phyloP scores from a whole-genome alignment of 768 basidiomycete genomes.

The Tylopilus intermedius region DNA sequence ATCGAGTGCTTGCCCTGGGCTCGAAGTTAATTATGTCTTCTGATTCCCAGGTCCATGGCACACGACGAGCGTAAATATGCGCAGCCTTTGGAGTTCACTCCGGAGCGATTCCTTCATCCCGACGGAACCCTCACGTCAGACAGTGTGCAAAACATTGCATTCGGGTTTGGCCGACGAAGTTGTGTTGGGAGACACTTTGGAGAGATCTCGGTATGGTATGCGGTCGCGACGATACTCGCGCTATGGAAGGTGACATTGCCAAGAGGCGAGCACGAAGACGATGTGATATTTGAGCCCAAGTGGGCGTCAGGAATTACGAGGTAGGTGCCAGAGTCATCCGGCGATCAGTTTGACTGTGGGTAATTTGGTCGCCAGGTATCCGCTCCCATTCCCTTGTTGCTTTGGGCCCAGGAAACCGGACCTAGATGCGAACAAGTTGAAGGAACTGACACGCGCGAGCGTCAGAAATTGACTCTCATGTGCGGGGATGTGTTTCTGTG shows the following conservation, averaged over 20 bases:
- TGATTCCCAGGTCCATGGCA: slow-evolving; percentile 10
- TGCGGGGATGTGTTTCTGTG: neutral
- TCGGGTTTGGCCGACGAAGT: slow-evolving; percentile 20
- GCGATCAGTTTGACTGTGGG: neutral
- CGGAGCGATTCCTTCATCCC: slow-evolving; percentile 30
- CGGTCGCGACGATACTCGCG: slow-evolving; percentile 14
- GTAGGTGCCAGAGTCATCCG: slow-evolving; percentile 3
- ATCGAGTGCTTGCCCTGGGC: neutral
- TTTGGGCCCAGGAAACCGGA: slow-evolving; percentile 14
- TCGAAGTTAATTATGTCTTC: neutral
- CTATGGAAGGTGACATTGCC: slow-evolving; percentile 12
- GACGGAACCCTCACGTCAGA: slow-evolving; percentile 15
- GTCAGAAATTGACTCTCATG: neutral
- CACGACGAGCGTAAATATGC: slow-evolving; percentile 30
- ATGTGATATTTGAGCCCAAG: slow-evolving; percentile 7
- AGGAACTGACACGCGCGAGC: slow-evolving; percentile 4
- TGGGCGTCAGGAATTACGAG: slow-evolving; percentile 13
- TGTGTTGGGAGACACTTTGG: slow-evolving; percentile 20
- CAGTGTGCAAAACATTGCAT: slow-evolving; percentile 12
- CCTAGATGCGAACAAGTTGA: slow-evolving; percentile 6
- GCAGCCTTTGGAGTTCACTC: slow-evolving; percentile 33
- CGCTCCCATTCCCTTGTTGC: slow-evolving; percentile 13
- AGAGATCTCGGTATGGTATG: slow-evolving; percentile 13
- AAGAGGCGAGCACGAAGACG: slow-evolving; percentile 11
- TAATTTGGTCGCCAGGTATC: slow-evolving; percentile 6